A percentile compares a stretch with the other conserved stretches of the same genome.
Conservation (phyloP, 1,284 basidiomycete genomes). For the Stereum hirsutum region DNA sequence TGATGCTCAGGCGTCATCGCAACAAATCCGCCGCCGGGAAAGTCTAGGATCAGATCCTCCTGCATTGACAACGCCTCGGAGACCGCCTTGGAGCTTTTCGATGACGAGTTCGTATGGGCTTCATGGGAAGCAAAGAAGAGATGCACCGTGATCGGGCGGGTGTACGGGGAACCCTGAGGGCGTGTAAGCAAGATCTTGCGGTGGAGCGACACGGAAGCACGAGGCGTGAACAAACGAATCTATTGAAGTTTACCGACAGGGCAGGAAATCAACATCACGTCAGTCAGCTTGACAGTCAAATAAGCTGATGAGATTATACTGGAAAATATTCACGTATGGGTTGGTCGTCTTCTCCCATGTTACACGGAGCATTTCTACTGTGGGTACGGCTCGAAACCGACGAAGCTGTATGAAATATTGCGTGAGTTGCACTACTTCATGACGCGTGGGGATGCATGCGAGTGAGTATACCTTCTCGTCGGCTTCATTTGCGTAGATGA, state of each 20-base stretch:
- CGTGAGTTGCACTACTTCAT: neutral
- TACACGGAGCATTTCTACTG: conserved; percentile 88
- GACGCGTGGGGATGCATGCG: conserved; percentile 2
- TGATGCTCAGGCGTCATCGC: conserved; percentile 94
- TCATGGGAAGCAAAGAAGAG: conserved; percentile 79
- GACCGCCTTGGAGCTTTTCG: conserved; percentile 1
- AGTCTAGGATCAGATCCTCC: conserved; percentile 83
- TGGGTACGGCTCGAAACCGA: conserved; percentile 85
- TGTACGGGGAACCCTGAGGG: conserved; percentile 68
- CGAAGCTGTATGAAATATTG: conserved; percentile 53
- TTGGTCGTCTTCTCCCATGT: conserved; percentile 98
- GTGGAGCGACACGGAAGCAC: conserved; percentile 57
- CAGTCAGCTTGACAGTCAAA: neutral
- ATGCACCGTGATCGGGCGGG: conserved; percentile 76
- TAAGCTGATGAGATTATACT: too few relatives aligned
- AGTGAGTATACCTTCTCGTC: conserved; percentile 75
- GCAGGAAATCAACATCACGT: conserved; percentile 5
- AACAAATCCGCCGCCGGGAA: conserved; percentile 94
- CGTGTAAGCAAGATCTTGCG: conserved; percentile 78
- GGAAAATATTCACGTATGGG: conserved; percentile 59
- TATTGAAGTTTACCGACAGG: too few relatives aligned
- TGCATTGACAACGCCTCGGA: conserved; percentile 39
- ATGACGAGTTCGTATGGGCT: conserved; percentile 24
- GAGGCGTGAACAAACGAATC: conserved; percentile 60
- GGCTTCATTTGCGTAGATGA: conserved; percentile 88